phyloP scores from a whole-genome alignment of 1,139 yeast genomes.

The Taphrina pruni region DNA sequence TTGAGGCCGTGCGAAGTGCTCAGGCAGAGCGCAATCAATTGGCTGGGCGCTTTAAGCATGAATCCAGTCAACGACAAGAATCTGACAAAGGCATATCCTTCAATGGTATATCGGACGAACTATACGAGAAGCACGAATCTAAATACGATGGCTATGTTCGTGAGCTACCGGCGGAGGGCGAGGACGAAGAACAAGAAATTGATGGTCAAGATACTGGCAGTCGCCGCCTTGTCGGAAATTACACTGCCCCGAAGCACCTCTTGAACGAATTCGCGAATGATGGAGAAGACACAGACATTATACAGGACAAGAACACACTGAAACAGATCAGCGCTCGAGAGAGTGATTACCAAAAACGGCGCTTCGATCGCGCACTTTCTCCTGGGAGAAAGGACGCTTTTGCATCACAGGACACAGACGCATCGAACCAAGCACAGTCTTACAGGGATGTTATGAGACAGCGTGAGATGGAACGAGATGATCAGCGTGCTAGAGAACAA shows the following conservation, averaged over 20 bases:
- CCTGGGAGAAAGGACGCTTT: conserved; percentile 46
- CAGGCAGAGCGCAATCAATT: conserved; percentile 19
- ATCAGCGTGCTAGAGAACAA: conserved; percentile 48
- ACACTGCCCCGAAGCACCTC: conserved; percentile 50
- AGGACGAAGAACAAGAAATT: conserved; percentile 15
- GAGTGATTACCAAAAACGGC: conserved; percentile 56
- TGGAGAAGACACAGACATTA: conserved; percentile 45
- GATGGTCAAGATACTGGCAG: conserved; percentile 6
- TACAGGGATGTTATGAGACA: conserved; percentile 50
- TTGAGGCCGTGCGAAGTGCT: conserved; percentile 25
- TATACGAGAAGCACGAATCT: conserved; percentile 22
- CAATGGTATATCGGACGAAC: conserved; percentile 24
- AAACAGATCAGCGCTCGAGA: conserved; percentile 52
- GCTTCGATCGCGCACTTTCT: conserved; percentile 52
- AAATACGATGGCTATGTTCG: conserved; percentile 34
- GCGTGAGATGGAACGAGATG: conserved; percentile 52
- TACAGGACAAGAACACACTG: conserved; percentile 32
- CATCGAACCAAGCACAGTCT: conserved; percentile 45
- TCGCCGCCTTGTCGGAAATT: conserved; percentile 49
- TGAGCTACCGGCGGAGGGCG: conserved; percentile 9
- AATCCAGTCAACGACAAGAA: not conserved
- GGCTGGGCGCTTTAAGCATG: conserved; percentile 14
- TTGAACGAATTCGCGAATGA: conserved; percentile 50
- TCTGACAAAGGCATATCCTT: conserved; percentile 32
- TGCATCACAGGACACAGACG: conserved; percentile 45